Conservation (phyloP, 1,284 basidiomycete species). For the Ganoderma sinense region DNA sequence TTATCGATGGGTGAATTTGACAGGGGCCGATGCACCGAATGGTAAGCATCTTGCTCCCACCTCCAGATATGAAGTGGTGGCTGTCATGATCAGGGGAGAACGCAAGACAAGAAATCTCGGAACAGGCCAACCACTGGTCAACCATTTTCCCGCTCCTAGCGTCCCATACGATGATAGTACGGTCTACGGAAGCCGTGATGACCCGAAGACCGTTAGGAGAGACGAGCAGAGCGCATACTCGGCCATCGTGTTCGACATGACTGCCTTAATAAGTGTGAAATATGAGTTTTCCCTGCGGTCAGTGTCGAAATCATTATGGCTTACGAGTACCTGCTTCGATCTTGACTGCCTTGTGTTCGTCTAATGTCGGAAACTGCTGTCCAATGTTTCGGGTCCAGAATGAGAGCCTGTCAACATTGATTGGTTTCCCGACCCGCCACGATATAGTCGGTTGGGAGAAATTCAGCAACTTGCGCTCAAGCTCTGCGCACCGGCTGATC, state of each 20-base stretch:
- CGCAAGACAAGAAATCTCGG: not conserved
- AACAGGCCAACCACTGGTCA: too few species aligned
- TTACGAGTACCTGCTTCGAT: too few species aligned
- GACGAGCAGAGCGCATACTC: too few species aligned
- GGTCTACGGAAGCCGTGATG: too few species aligned
- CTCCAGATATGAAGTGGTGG: not conserved
- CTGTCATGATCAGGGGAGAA: not conserved
- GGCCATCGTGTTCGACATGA: too few species aligned
- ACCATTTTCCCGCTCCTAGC: too few species aligned
- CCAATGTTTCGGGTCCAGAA: not conserved
- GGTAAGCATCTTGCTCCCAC: not conserved
- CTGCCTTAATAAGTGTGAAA: too few species aligned
- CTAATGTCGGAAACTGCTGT: not conserved
- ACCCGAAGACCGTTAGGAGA: too few species aligned
- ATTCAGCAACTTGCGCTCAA: not conserved
- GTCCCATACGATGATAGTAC: too few species aligned
- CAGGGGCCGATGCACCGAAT: not conserved
- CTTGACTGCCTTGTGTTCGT: too few species aligned
- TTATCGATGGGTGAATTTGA: not conserved
- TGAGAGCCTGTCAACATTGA: not conserved
- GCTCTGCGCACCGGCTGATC: not conserved
- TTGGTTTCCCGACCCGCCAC: not conserved
- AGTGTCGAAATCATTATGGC: too few species aligned
- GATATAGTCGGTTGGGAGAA: not conserved
- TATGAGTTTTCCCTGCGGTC: too few species aligned